phyloP scores from a whole-genome alignment of 352 stramenopile species.

The Pythium periplocum region DNA sequence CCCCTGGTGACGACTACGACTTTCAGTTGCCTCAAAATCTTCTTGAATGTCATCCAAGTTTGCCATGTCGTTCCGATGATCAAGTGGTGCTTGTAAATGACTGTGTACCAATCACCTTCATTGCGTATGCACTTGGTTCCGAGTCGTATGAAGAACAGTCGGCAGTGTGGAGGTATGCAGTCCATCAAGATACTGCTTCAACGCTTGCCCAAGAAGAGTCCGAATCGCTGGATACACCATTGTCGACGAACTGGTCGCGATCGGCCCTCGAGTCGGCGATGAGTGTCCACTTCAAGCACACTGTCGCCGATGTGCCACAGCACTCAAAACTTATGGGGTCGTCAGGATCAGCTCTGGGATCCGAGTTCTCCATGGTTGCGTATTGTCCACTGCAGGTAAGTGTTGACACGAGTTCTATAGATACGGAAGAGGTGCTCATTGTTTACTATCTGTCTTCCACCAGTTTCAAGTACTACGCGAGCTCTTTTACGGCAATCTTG shows the following conservation, averaged over 20 bases:
- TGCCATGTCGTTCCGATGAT: conserved; percentile 86
- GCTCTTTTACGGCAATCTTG: conserved; percentile 72
- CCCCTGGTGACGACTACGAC: conserved; percentile 65
- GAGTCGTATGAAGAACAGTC: conserved; percentile 82
- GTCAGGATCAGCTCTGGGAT: conserved; percentile 20
- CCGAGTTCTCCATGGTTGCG: conserved; percentile 69
- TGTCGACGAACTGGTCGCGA: conserved; percentile 69
- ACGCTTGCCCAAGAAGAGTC: conserved; percentile 11
- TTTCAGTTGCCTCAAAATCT: conserved; percentile 60
- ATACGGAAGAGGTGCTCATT: conserved; percentile 1
- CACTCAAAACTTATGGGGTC: conserved; percentile 53
- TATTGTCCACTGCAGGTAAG: conserved; percentile 78
- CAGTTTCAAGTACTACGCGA: conserved; percentile 93
- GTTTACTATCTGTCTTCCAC: conserved; percentile 6
- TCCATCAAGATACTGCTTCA: conserved; percentile 40
- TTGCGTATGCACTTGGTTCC: conserved; percentile 94
- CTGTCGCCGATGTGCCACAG: conserved; percentile 44
- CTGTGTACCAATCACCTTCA: conserved; percentile 90
- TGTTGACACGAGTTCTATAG: no score
- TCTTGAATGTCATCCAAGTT: conserved; percentile 77
- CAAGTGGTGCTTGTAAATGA: conserved; percentile 92
- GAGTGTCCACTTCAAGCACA: conserved; percentile 62
- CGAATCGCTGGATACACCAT: not conserved
- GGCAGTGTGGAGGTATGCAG: conserved; percentile 48
- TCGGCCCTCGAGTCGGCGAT: conserved; percentile 45